Evolutionary conservation across 2,329 filamentous ascomycete species (phyloP), one percentile per base, ranked within the genome.

Genomic region (Arthroderma sp.): DNA sequence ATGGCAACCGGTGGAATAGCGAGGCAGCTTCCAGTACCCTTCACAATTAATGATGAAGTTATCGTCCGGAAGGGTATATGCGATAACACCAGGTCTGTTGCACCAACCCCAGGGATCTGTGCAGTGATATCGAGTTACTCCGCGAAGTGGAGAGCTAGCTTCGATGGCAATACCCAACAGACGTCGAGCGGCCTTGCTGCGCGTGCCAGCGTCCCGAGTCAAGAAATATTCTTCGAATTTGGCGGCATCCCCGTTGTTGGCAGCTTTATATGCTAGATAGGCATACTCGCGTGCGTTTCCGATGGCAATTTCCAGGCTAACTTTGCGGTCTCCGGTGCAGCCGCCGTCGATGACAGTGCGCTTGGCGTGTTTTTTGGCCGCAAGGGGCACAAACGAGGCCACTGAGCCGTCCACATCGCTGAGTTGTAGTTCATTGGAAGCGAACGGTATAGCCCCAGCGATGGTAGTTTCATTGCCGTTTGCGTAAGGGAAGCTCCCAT

Each of bases 161-260:
- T 82, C 76, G 2, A 53, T 52, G 4, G 74, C 71, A 5, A 81
- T 67, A 38, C 66, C 64, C 44, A 67, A 68, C 43, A 81, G 69
- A 27, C 65, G 65, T n/a, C 55, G 59, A 2, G 73, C 66, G 5
- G 81, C 75, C 1, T 63, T 67, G 42, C 57, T 65, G 36, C 72
- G 70, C 6, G 66, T 66, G 3, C 60, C 49, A n/a, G 60, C 49
- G 9, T 63, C 60, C 28, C 71, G 72, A 0, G 72, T 72, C 63
- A 79, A 81, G 71, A 82, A 84, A 67, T 79, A 82, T 55, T 79
- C 74, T 30, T 58, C 60, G 52, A 80, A 60, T 55, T 70, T 75
- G 52, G 63, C 59, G 3, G 68, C 66, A 0, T 64, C 52, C 52
- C 63, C 60, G 29, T 72, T 73, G 0, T 64, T 50, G 22, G 72